Percentiles rank a stretch among this genome's conserved stretches.
Evolutionary conservation across 2,329 filamentous ascomycete species (phyloP).

Genomic region (Ramichloridium luteum): DNA sequence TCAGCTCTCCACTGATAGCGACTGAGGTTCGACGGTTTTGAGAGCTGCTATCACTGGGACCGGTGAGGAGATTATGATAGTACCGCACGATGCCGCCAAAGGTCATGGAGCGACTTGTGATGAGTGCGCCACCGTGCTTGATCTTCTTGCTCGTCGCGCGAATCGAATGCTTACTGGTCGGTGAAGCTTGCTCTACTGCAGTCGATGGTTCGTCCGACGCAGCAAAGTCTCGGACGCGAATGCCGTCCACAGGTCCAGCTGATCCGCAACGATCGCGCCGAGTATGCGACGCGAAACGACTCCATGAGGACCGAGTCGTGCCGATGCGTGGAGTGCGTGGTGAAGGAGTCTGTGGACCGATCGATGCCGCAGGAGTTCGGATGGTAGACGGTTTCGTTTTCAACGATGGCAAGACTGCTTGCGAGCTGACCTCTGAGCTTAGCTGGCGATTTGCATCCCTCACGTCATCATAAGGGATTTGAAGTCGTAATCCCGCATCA

Average conservation of each 20-base stretch:
- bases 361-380: slow-evolving; percentile 1
- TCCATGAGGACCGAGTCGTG: slow-evolving; percentile 29
- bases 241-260: slow-evolving; percentile 26
- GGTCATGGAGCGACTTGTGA: slow-evolving; percentile 28
- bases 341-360: slow-evolving; percentile 4
- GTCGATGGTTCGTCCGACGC: slow-evolving; percentile 1
- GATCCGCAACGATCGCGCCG: slow-evolving; percentile 29
- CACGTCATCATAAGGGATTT: slow-evolving; percentile 8
- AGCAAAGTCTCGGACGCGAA: slow-evolving; percentile 8
- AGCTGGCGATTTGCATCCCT: background rate
- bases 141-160: slow-evolving; percentile 4
- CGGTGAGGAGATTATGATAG: slow-evolving; percentile 34
- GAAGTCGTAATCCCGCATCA: background rate
- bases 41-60: slow-evolving; percentile 29
- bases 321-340: slow-evolving; percentile 11
- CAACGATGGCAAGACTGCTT: slow-evolving; percentile 3
- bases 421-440: background rate
- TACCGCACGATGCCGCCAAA: slow-evolving; percentile 33
- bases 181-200: background rate
- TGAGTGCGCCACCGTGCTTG: slow-evolving; percentile 10
- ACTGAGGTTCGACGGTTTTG: slow-evolving; percentile 34
- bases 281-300: slow-evolving; percentile 35
- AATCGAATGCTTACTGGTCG: slow-evolving; percentile 7
- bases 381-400: slow-evolving; percentile 3
- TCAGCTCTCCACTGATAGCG: slow-evolving; percentile 30